These are phyloP conservation scores for Botryotinia globosa DNA, from an alignment of 2,329 filamentous ascomycete species.

Conservation along the genomic window DNA sequence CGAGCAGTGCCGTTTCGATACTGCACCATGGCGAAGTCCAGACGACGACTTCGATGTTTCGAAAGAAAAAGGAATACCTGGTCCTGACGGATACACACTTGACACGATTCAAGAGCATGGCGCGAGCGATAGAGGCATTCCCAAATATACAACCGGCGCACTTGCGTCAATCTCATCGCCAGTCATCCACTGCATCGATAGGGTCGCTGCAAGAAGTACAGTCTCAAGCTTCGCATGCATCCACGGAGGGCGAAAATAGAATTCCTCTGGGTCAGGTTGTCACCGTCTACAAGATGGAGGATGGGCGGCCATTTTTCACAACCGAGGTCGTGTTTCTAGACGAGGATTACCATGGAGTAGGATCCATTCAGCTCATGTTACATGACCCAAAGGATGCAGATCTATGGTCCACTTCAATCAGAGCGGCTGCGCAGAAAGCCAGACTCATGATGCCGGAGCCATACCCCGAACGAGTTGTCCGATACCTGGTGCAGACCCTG, in stretches of 20 bases:
- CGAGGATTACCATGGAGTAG: constrained; percentile 59
- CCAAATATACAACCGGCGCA: constrained; percentile 47
- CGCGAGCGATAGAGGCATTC: constrained; percentile 63
- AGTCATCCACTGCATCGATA: constrained; percentile 56
- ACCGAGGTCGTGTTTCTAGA: constrained; percentile 68
- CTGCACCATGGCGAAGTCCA: constrained; percentile 68
- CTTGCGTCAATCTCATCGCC: constrained; percentile 47
- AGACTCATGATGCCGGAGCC: constrained; percentile 50
- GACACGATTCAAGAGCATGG: constrained; percentile 65
- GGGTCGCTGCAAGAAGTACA: constrained; percentile 61
- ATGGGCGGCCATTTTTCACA: constrained; percentile 63
- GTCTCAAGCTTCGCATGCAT: constrained; percentile 46
- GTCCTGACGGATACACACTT: constrained; percentile 68
- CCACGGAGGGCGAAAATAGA: constrained; percentile 51
- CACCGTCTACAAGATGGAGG: constrained; percentile 64
- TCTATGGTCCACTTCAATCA: constrained; percentile 61
- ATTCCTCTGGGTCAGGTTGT: constrained; percentile 65
- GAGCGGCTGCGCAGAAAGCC: constrained; percentile 55
- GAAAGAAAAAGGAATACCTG: constrained; percentile 70
- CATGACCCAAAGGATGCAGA: constrained; percentile 62
- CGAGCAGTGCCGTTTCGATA: constrained; percentile 43
- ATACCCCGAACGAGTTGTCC: constrained; percentile 57
- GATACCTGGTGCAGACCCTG: constrained; percentile 59
- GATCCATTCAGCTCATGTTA: constrained; percentile 62
- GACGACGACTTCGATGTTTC: constrained; percentile 66